Base-by-base conservation (phyloP, 257 asterid genomes). In the Nemophila menziesii region DNA sequence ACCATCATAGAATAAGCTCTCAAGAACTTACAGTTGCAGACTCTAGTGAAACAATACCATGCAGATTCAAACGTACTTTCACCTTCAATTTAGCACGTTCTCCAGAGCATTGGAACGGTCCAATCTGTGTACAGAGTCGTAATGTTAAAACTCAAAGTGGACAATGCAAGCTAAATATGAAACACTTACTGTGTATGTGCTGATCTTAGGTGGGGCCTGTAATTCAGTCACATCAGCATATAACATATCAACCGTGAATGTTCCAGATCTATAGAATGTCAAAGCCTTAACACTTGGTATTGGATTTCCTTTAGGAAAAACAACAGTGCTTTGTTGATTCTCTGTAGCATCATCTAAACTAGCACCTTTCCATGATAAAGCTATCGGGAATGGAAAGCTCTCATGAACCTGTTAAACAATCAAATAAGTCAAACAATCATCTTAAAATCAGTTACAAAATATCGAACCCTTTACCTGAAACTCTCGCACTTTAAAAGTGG, bases 401-500 rank as follows among this genome's bases (percentile, higher is more conserved):
- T 86, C 97, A 39, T 71, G 78, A 20, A 86, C 94, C 97, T 86
- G 56, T 22, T 54, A 49, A 39, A 24, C 20, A 41, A 41, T 0
- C 10, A 15, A 17, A 8, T 17, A 13, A 41, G 12, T 41, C 24
- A 41, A 18, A 18, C 22, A 12, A 19, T 41, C 24, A 41, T 0
- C 5, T 12, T 17, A 19, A 12, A 18, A 41, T 16, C 8, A 10
- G 33, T 5, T 29, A 29, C 9, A 29, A 29, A 29, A 7, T 7
- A 19, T 8, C n/a, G n/a, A 41, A 41, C 5, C 12, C 18, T 11
- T 4, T 19, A 41, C 46, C 46, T 41, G 46, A 24, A 41, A 41
- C 26, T 84, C 95, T 42, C 93, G 74, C 61, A 84, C 95, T 84
- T 84, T 84, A 55, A 84, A 84, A 16, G 95, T 84, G 11, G 95